Evolutionary conservation across 345 rosid species (phyloP), one percentile per base, ranked within the genome.

Genomic region (Eucalyptus pauciflora): DNA sequence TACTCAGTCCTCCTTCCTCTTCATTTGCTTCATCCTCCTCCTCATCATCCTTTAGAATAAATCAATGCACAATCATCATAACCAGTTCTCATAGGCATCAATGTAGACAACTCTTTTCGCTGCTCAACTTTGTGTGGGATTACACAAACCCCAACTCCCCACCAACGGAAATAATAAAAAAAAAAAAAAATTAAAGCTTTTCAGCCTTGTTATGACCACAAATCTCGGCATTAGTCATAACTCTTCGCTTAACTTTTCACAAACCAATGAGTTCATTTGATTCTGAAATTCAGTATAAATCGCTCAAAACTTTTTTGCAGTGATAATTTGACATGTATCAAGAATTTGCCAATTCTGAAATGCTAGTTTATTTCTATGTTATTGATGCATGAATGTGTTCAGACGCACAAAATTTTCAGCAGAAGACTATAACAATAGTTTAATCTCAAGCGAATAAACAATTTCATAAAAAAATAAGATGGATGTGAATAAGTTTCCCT

Each of bases 1-100:
- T 94, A 92, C 99, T 98, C 91, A 98, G 90, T 51, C 97, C 96
- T 87, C 98, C 98, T 80, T 94, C 99, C 90, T 95, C 98, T 88
- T 97, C 98, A 91, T 94, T 89, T 41, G 76, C 92, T 88, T 96
- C 99, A 60, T 95, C 96, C 91, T 96, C 98, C 45, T 97, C 99
- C 1, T 98, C 99, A 76, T 97, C 99, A 86, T 90, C 91, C 86
- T 90, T 62, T 69, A 56, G 54, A 31, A 69, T 76, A 41, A 76
- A 76, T 76, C 83, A 76, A 41, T 76, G 48, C 83, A 76, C 83
- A 2, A 41, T 76, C 83, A 76, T 76, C 83, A 76, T 37, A 76
- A 41, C 83, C 3, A 76, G 48, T 41, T 37, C 83, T 41, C 81
- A 71, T 37, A 37, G 46, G 27, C 81, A 71, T 71, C 46, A 71